These are phyloP conservation scores for Macrophomina pseudophaseolina DNA, from an alignment of 2,329 filamentous ascomycete genomes.

Conservation along the genomic window DNA sequence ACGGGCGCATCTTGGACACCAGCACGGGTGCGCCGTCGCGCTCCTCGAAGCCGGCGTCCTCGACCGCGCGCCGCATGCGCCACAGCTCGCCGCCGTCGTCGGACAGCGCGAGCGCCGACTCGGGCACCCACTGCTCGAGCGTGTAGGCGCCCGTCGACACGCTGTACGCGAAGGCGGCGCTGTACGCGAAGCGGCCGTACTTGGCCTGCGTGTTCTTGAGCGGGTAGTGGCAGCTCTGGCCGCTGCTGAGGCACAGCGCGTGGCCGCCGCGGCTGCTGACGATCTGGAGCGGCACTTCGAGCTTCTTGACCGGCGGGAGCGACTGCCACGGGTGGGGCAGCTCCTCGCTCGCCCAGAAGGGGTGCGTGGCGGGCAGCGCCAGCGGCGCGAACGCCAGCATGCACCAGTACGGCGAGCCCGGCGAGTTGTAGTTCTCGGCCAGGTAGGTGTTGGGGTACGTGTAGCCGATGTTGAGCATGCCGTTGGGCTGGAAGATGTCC, in stretches of 20 bases:
- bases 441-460: conserved; percentile 78
- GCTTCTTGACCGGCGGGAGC: conserved; percentile 58
- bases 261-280: conserved; percentile 73
- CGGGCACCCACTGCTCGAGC: conserved; percentile 76
- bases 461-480: conserved; percentile 71
- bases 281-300: conserved; percentile 75
- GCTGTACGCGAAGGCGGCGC: conserved; percentile 75
- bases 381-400: conserved; percentile 78
- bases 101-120: conserved; percentile 75
- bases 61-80: conserved; percentile 74
- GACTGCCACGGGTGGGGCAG: conserved; percentile 62
- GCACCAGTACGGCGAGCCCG: conserved; percentile 75
- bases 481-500: conserved; percentile 75
- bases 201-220: conserved; percentile 83
- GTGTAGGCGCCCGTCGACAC: conserved; percentile 77
- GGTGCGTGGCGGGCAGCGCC: conserved; percentile 70
- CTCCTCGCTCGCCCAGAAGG: conserved; percentile 75
- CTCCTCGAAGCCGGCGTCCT: conserved; percentile 66
- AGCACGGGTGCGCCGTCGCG: conserved; percentile 63
- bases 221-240: conserved; percentile 81
- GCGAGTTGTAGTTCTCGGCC: conserved; percentile 84
- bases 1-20: conserved; percentile 73
- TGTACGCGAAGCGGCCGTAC: conserved; percentile 80
- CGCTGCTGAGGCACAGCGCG: conserved; percentile 72
- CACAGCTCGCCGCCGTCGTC: conserved; percentile 79